These are phyloP conservation scores for Craterostigma plantagineum DNA, from an alignment of 257 asterid species.

Conservation along the genomic window DNA sequence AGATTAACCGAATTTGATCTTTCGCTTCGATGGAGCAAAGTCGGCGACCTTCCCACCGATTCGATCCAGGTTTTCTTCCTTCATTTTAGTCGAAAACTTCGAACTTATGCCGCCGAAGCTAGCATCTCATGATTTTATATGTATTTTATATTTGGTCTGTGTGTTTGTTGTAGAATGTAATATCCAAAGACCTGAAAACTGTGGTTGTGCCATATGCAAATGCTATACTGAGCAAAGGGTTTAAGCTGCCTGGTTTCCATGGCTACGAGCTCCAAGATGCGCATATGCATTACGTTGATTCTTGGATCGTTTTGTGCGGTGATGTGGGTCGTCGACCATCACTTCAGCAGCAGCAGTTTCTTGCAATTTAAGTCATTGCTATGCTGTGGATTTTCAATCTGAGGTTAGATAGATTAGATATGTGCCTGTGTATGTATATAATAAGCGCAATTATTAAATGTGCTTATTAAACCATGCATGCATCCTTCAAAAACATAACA, in stretches of 20 bases:
- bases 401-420: no score
- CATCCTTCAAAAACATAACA: no score
- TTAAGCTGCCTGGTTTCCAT: slow-evolving; percentile 34
- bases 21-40: slow-evolving; percentile 69
- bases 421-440: no score
- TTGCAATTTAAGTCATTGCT: slow-evolving; percentile 5
- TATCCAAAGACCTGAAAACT: slow-evolving; percentile 40
- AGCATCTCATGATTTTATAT: not conserved
- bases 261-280: slow-evolving; percentile 60
- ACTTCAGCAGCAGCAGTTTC: slow-evolving; percentile 13
- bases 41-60: slow-evolving; percentile 66
- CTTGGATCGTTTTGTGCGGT: slow-evolving; percentile 48
- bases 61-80: slow-evolving; percentile 45
- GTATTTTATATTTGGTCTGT: slow-evolving; percentile 3
- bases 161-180: slow-evolving; percentile 38
- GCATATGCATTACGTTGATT: slow-evolving; percentile 23
- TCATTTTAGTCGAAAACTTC: no score
- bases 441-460: no score
- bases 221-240: slow-evolving; percentile 38
- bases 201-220: slow-evolving; percentile 57
- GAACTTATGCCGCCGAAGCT: no score
- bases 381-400: no score
- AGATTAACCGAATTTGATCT: slow-evolving; percentile 42
- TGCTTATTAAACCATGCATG: no score
- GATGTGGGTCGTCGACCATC: slow-evolving; percentile 32